These are phyloP conservation scores for Aureobasidium leucospermi DNA, from an alignment of 2,329 filamentous ascomycete genomes.

Conservation along the genomic window DNA sequence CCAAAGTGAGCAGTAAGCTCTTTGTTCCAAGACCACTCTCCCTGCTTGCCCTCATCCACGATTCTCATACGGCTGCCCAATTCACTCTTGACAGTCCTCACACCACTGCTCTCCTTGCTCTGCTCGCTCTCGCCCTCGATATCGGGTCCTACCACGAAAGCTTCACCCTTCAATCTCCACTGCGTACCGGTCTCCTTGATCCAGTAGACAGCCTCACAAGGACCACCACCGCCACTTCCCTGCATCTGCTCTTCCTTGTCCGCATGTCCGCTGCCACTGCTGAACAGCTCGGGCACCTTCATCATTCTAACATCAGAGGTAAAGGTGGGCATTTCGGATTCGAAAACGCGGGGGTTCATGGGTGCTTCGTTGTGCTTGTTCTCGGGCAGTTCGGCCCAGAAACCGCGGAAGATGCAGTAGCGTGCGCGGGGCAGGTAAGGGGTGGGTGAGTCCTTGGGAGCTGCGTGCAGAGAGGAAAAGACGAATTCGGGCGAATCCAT, in stretches of 20 bases:
- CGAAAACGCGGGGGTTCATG: slow-evolving; percentile 62
- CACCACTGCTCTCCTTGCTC: slow-evolving; percentile 47
- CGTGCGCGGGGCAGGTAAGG: slow-evolving; percentile 53
- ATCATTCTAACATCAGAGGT: slow-evolving; percentile 86
- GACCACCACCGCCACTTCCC: slow-evolving; percentile 56
- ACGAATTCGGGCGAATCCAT: slow-evolving; percentile 45
- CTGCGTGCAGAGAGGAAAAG: slow-evolving; percentile 42
- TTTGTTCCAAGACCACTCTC: slow-evolving; percentile 66
- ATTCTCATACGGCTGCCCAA: slow-evolving; percentile 58
- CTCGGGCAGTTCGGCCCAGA: slow-evolving; percentile 66
- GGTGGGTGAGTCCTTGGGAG: slow-evolving; percentile 33
- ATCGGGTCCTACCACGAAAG: slow-evolving; percentile 67
- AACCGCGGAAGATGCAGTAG: slow-evolving; percentile 77
- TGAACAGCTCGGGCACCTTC: slow-evolving; percentile 67
- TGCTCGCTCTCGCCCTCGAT: slow-evolving; percentile 47
- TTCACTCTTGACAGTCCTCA: slow-evolving; percentile 52
- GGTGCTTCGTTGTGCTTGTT: slow-evolving; percentile 67
- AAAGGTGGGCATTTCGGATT: slow-evolving; percentile 72
- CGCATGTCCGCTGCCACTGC: slow-evolving; percentile 41
- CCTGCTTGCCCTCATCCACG: slow-evolving; percentile 36
- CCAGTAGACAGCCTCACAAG: slow-evolving; percentile 84
- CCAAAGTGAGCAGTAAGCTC: slow-evolving; percentile 87
- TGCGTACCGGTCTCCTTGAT: slow-evolving; percentile 61
- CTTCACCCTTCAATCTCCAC: slow-evolving; percentile 75
- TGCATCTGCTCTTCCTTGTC: slow-evolving; percentile 34